Evolutionary conservation across 2,329 filamentous ascomycete genomes (phyloP), one percentile per base, ranked within the genome.

Genomic region (Alternaria burnsii): DNA sequence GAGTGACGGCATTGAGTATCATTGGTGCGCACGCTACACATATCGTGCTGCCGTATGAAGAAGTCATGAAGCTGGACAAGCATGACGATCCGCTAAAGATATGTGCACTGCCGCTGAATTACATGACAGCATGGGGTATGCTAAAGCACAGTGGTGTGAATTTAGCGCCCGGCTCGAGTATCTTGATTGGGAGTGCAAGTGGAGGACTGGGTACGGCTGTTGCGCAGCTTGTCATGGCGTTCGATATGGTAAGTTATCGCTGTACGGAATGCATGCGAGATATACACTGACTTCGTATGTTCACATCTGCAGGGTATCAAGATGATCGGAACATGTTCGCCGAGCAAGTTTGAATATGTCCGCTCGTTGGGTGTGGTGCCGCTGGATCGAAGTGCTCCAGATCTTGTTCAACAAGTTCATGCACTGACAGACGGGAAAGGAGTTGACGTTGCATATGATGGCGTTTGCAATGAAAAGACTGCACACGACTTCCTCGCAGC

Each of bases 81-180:
- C 36, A 6, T 12, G 61, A 63, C 9, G 61, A 63, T 18, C 57
- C 48, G 3, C 10, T 63, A 14, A 60, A 63, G 36, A 60, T 52
- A 2, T n/a, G 28, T 12, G 52, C 61, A 24, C 52, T 63, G 12
- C 57, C 61, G 2, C 26, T 60, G 9, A 63, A 63, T 28, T 63
- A 63, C 44, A 63, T 63, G 61, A 63, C 53, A 7, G 53, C 52
- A 5, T 63, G 61, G 61, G 61, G 61, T 22, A 57, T 63, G 57
- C 50, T 63, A 9, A 63, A 60, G 28, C 52, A 60, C 34, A 63
- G 42, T 32, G 61, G 61, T 28, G 52, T 57, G n/a, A 9, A 60
- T 16, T 30, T 63, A 11, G 30, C 7, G 24, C 61, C 57, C 16
- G 61, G 61, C 4, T 58, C 57, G 12, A 60, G 38, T 44, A 60